Base-by-base conservation (phyloP, 2,329 filamentous ascomycete species). In the Monosporascus sp. region DNA sequence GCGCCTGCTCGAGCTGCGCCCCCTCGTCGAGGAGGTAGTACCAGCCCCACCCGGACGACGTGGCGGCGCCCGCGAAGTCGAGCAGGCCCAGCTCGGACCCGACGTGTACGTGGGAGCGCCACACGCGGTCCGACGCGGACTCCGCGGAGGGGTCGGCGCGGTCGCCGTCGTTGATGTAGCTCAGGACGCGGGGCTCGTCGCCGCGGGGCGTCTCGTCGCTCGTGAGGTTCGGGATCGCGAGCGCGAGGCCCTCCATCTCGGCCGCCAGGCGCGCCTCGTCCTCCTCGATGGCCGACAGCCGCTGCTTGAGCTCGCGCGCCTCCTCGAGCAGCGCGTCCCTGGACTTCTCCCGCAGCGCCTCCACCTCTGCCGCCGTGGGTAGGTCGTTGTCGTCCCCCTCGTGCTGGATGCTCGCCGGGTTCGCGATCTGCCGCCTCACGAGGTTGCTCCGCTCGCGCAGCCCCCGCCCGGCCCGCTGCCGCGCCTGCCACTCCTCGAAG, bases 11-110 rank as follows among this genome's bases (percentile, higher is more conserved):
- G n/a, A 99, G 81, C 69, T 94, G 83, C 0, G 92, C 92, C 8
- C 86, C 94, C 65, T 96, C 92, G 66, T 93, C 90, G n/a, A 90
- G 78, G 11, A 99, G 83, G 72, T 91, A 97, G 74, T 99, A 99
- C 90, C 91, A 99, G 1, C 94, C 94, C 93, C 93, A 99, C 38
- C 94, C 94, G 3, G 87, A 89, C 1, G 90, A 86, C n/a, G 82
- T 85, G 2, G 87, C 87, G 5, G 91, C 91, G 55, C 81, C 86
- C 5, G 87, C 78, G 66, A 99, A 97, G 73, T 99, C 93, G 50
- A 99, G 78, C n/a, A 99, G 79, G 37, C 87, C 86, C n/a, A 99
- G 81, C 65, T 91, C 84, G 5, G 84, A 78, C 35, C 94, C 94
- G 61, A 99, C 93, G 60, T 93, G 82, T 7, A 94, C 88, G 69